Evolutionary conservation across 192 early-diverging fungal species (phyloP).

Genomic region (Podila epicladia): DNA sequence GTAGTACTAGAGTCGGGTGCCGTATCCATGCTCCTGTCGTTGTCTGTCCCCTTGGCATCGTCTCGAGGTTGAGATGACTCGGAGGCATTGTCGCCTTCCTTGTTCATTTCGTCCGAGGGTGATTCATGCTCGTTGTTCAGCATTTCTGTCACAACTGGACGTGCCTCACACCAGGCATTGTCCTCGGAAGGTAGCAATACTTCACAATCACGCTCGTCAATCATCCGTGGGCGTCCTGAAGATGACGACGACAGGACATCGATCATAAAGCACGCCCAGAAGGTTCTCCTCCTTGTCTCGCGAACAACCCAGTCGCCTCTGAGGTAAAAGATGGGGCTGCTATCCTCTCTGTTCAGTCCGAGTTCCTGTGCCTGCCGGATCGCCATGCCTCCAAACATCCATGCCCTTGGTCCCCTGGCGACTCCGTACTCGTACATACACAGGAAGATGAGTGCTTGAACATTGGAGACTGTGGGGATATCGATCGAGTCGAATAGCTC

Average conservation of each 20-base stretch:
- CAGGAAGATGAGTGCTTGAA: constrained; percentile 61
- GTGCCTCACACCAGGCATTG: constrained; percentile 52
- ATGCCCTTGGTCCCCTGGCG: constrained; percentile 60
- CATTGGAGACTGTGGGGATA: constrained; percentile 54
- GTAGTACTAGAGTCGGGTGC: neutral
- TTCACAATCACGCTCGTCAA: constrained; percentile 61
- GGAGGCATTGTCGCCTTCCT: neutral
- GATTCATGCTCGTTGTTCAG: constrained; percentile 17
- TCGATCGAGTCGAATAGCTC: constrained; percentile 56
- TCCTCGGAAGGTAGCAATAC: constrained; percentile 60
- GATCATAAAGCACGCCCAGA: constrained; percentile 60
- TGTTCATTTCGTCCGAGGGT: neutral
- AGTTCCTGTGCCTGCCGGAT: constrained; percentile 64
- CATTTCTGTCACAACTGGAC: constrained; percentile 42
- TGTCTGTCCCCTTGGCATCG: neutral
- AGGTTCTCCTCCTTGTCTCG: constrained; percentile 58
- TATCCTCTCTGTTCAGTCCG: constrained; percentile 62
- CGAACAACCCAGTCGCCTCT: constrained; percentile 58
- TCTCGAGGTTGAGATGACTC: neutral
- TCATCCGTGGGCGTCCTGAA: constrained; percentile 58
- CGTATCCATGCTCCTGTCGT: neutral
- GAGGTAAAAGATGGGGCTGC: constrained; percentile 48
- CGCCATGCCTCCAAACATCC: constrained; percentile 67
- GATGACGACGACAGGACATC: constrained; percentile 52
- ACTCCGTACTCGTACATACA: constrained; percentile 60